Evolutionary conservation across 306 rosid genomes (phyloP), one percentile per base, ranked within the genome.

Genomic region (Spatholobus suberectus): DNA sequence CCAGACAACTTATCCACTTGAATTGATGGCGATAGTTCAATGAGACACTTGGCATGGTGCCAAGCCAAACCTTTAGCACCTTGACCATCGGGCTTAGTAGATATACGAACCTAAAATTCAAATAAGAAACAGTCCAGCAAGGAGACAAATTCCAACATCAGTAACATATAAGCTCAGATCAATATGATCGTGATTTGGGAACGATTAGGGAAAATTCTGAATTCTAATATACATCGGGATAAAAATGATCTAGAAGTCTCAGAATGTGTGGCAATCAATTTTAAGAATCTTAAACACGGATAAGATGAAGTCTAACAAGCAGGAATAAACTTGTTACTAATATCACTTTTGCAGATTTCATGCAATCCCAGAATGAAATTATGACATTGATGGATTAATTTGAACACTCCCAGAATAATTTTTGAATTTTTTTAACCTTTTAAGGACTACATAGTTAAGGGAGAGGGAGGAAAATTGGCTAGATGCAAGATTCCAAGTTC

Each of bases 21-120:
- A 43, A 89, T 83, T 73, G 94, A 86, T 54, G 96, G 97, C 21
- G 90, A 94, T 40, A 59, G 71, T 78, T 90, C 96, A 87, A 96
- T 6, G 82, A 89, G 89, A 84, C 99, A 96, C 57, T 88, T 96
- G 73, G 94, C 97, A 87, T 96, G 99, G 87, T 94, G 89, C 99
- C 99, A 96, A 74, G 89, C 83, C 89, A 93, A 83, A 38, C 96
- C 79, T 86, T 76, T 96, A 72, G 99, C 76, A 84, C 97, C 97
- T 81, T 90, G 87, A 83, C 93, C 97, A 29, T 91, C 91, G 66
- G 93, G 94, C 80, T 91, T 92, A 43, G 88, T 62, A 24, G 98
- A 96, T 86, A 96, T 79, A 38, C 99, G 99, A 81, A 91, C 90
- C 99, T 95, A 77, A 65, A 59, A 83, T 68, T 34, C 43, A 41